Evolutionary conservation across 2,329 filamentous ascomycete species (phyloP).

Genomic region (Rhinocladiella mackenziei): DNA sequence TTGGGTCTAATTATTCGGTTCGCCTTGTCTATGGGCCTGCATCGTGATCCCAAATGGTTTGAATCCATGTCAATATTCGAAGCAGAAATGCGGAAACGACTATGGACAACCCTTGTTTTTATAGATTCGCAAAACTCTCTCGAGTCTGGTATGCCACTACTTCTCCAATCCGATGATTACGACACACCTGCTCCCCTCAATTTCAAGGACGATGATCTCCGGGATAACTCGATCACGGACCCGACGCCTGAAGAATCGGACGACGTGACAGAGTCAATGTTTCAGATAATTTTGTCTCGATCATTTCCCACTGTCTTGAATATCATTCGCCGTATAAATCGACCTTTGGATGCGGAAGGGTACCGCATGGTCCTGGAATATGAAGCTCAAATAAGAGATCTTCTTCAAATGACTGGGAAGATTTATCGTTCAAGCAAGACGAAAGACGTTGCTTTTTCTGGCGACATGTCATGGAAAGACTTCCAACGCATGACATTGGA

Average conservation of each 20-base stretch:
- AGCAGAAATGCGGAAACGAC: not conserved
- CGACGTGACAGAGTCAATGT: not conserved
- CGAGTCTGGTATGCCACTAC: not conserved
- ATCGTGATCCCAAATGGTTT: not conserved
- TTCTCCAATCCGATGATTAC: constrained; percentile 1
- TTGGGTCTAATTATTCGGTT: not conserved
- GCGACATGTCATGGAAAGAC: not conserved
- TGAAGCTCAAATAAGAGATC: not conserved
- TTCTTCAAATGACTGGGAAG: not conserved
- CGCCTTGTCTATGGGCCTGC: not conserved
- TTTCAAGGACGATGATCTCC: not conserved
- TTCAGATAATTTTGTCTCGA: not conserved
- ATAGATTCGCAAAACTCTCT: constrained; percentile 1
- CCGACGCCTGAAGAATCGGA: not conserved
- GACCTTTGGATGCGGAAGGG: not conserved
- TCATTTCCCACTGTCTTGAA: not conserved
- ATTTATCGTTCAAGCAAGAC: too few species aligned
- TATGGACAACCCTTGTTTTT: not conserved
- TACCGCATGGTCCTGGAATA: not conserved
- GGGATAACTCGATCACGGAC: not conserved
- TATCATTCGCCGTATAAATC: not conserved
- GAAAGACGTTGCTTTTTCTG: too few species aligned
- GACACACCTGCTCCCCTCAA: not conserved
- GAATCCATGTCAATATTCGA: not conserved
- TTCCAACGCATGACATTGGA: not conserved